A percentile compares a stretch with the other conserved stretches of the same genome.
Evolutionary conservation across 148 eudicot genomes (phyloP).

Genomic region (Amaranthus palmeri): DNA sequence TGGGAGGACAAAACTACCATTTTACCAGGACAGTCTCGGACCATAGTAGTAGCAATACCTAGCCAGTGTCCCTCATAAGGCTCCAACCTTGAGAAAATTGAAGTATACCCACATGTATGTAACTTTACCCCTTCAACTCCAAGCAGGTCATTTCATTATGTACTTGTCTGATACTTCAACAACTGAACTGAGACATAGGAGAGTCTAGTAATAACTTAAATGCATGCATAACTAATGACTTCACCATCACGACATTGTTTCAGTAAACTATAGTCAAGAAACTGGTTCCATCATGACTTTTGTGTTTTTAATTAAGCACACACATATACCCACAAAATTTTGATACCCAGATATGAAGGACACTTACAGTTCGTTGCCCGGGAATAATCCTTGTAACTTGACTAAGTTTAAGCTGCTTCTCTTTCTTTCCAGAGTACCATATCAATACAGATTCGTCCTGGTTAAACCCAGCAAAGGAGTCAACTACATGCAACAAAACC

Average conservation of each 20-base stretch:
- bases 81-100: not conserved
- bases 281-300: constrained; percentile 1
- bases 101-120: not conserved
- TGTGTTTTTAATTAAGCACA: not conserved
- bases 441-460: constrained; percentile 78
- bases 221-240: too few species aligned
- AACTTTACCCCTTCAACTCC: constrained; percentile 1
- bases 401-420: constrained; percentile 67
- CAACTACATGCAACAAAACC: not conserved
- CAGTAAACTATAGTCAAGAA: not conserved
- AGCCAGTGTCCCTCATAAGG: not conserved
- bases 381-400: constrained; percentile 75
- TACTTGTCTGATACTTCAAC: not conserved
- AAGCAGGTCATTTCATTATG: not conserved
- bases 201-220: not conserved
- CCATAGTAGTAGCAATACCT: not conserved
- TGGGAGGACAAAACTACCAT: not conserved
- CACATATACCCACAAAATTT: not conserved
- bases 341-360: not conserved
- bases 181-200: not conserved
- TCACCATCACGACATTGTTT: not conserved
- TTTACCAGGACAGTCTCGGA: not conserved
- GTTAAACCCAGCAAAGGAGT: constrained; percentile 16
- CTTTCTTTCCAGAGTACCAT: constrained; percentile 76
- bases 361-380: constrained; percentile 85